Conservation (phyloP, 1,284 basidiomycete species). For the Trichosporon coremiiforme region DNA sequence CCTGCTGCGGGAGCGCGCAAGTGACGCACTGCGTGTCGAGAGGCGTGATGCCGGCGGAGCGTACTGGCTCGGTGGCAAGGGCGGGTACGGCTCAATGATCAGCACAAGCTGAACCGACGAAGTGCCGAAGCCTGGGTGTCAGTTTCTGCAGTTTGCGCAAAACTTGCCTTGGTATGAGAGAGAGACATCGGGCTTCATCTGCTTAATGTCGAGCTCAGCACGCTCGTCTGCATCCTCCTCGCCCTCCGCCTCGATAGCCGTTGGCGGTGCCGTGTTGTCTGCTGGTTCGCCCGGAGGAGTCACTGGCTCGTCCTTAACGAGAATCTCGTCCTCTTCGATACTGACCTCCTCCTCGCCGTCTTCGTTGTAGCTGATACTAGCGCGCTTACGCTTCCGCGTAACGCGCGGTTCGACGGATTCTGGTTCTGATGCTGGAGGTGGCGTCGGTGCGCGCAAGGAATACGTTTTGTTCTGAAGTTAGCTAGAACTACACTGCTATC, state of each 20-base stretch:
- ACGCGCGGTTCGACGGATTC: background rate
- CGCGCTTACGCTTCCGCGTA: slow-evolving; percentile 35
- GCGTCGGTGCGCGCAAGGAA: slow-evolving; percentile 44
- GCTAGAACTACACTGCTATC: background rate
- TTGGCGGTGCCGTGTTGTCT: slow-evolving; percentile 17
- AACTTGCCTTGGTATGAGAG: slow-evolving; percentile 48
- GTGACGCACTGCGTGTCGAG: slow-evolving; percentile 45
- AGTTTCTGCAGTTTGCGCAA: slow-evolving; percentile 12
- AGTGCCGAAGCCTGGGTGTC: slow-evolving; percentile 49
- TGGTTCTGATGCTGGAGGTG: slow-evolving; percentile 38
- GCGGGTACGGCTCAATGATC: slow-evolving; percentile 53
- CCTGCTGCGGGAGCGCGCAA: slow-evolving; percentile 42
- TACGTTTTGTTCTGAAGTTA: slow-evolving; percentile 46
- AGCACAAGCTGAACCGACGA: slow-evolving; percentile 53
- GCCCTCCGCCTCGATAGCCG: slow-evolving; percentile 4
- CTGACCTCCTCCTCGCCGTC: slow-evolving; percentile 24
- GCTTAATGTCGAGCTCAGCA: slow-evolving; percentile 47
- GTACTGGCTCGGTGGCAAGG: slow-evolving; percentile 46
- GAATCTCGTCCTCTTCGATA: slow-evolving; percentile 30
- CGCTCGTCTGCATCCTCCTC: slow-evolving; percentile 22
- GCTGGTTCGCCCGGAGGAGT: slow-evolving; percentile 10
- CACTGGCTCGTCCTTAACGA: slow-evolving; percentile 36
- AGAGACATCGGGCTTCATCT: slow-evolving; percentile 53
- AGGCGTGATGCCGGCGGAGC: slow-evolving; percentile 53
- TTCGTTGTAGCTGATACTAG: background rate